These are phyloP conservation scores for Yamadazyma tumulicola DNA, from an alignment of 805 yeast genomes.

Conservation along the genomic window DNA sequence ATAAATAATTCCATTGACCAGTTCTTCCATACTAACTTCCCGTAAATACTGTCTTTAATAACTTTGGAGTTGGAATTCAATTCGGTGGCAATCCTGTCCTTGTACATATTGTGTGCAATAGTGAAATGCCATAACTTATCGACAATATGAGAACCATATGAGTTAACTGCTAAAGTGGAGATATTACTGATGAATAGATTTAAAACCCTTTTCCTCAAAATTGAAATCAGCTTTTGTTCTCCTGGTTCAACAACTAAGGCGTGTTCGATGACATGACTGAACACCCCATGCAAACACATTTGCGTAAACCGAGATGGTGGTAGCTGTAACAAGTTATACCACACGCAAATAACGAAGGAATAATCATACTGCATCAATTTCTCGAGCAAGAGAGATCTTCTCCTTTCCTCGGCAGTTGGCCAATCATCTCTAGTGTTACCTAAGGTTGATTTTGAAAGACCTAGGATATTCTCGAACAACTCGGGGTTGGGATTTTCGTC, in stretches of 20 bases:
- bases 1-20: conserved; percentile 83
- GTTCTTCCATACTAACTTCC: conserved; percentile 90
- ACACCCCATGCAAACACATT: conserved; percentile 86
- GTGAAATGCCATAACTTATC: conserved; percentile 84
- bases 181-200: conserved; percentile 57
- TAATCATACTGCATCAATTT: conserved; percentile 67
- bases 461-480: conserved; percentile 65
- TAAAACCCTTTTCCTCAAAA: conserved; percentile 64
- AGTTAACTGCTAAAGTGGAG: conserved; percentile 68
- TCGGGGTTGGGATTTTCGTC: conserved; percentile 26
- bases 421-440: conserved; percentile 84
- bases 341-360: conserved; percentile 51
- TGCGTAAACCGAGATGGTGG: conserved; percentile 61
- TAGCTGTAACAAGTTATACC: conserved; percentile 58
- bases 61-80: conserved; percentile 55
- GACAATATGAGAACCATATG: conserved; percentile 87
- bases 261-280: conserved; percentile 81
- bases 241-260: conserved; percentile 42
- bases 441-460: conserved; percentile 64
- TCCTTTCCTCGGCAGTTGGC: conserved; percentile 89
- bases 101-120: conserved; percentile 70
- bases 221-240: conserved; percentile 42
- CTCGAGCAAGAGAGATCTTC: conserved; percentile 72
- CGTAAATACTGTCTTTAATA: conserved; percentile 83
- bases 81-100: conserved; percentile 79